phyloP scores from a whole-genome alignment of 768 basidiomycete species.

The Trametopsis cervina region DNA sequence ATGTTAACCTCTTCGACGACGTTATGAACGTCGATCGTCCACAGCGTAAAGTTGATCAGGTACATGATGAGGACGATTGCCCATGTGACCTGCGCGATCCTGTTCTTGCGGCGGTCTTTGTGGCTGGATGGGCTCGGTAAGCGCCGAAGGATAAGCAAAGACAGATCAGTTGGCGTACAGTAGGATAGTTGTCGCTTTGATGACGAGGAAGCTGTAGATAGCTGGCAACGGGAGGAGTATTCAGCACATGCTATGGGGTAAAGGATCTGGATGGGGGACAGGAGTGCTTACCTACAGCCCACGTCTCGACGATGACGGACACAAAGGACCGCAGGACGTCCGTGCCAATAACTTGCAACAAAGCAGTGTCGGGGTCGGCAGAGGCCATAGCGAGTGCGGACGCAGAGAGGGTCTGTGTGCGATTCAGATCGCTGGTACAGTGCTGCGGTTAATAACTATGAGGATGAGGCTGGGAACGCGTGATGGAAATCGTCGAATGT shows the following conservation, averaged over 20 bases:
- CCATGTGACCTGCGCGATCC: not conserved
- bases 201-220: not conserved
- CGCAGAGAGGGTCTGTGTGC: too few species aligned
- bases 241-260: too few species aligned
- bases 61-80: slow-evolving; percentile 10
- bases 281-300: not conserved
- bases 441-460: too few species aligned
- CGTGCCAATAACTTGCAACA: slow-evolving; percentile 3
- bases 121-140: not conserved
- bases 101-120: not conserved
- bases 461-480: too few species aligned
- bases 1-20: slow-evolving; percentile 11
- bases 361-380: not conserved
- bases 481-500: too few species aligned
- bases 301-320: slow-evolving; percentile 9
- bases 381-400: not conserved
- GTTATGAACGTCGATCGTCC: slow-evolving; percentile 17
- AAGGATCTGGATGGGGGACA: not conserved
- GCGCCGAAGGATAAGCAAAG: not conserved
- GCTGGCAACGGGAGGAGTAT: not conserved
- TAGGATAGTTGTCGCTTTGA: not conserved
- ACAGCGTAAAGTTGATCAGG: slow-evolving; percentile 10
- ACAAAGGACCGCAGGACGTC: slow-evolving; percentile 8
- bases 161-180: not conserved
- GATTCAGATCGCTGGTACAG: too few species aligned